These are phyloP conservation scores for Bipolaris sorokiniana DNA, from an alignment of 2,329 filamentous ascomycete species.

Conservation along the genomic window DNA sequence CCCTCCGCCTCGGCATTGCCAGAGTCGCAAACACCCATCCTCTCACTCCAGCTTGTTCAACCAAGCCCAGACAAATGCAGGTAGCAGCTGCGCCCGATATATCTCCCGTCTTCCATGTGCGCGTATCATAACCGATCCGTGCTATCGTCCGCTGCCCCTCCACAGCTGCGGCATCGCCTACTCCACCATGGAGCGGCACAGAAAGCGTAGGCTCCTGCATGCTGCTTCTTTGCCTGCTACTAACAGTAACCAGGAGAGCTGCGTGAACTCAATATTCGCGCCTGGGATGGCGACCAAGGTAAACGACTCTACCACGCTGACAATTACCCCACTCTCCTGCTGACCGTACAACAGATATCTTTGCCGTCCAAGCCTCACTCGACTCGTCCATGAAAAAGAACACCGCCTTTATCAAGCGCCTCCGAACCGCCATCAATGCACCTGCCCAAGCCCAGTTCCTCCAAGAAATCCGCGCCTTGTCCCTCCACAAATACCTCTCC, in stretches of 20 bases:
- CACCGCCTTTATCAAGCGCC: conserved; percentile 94
- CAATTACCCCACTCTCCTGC: conserved; percentile 12
- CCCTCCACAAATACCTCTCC: conserved; percentile 93
- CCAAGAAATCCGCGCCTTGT: conserved; percentile 86
- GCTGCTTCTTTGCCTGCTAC: conserved; percentile 1
- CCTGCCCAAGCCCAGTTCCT: conserved; percentile 82
- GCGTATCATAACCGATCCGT: conserved; percentile 43
- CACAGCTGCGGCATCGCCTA: conserved; percentile 38
- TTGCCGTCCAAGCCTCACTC: conserved; percentile 76
- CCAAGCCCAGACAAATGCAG: conserved; percentile 44
- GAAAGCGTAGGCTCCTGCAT: conserved; percentile 52
- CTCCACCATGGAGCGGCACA: conserved; percentile 56
- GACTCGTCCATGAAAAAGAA: conserved; percentile 98
- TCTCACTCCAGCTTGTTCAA: conserved; percentile 27
- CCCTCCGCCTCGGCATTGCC: conserved; percentile 20
- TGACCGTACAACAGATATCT: conserved; percentile 66
- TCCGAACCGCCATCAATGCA: conserved; percentile 85
- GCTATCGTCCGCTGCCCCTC: conserved; percentile 43
- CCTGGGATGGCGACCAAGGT: conserved; percentile 92
- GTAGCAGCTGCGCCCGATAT: conserved; percentile 43
- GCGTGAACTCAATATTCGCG: conserved; percentile 83
- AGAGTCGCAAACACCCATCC: conserved; percentile 24
- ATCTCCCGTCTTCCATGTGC: conserved; percentile 44
- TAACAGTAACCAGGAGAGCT: conserved; percentile 72
- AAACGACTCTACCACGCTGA: conserved; percentile 30